Evolutionary conservation across 2,329 filamentous ascomycete species (phyloP).

Genomic region (Bipolaris sorokiniana): DNA sequence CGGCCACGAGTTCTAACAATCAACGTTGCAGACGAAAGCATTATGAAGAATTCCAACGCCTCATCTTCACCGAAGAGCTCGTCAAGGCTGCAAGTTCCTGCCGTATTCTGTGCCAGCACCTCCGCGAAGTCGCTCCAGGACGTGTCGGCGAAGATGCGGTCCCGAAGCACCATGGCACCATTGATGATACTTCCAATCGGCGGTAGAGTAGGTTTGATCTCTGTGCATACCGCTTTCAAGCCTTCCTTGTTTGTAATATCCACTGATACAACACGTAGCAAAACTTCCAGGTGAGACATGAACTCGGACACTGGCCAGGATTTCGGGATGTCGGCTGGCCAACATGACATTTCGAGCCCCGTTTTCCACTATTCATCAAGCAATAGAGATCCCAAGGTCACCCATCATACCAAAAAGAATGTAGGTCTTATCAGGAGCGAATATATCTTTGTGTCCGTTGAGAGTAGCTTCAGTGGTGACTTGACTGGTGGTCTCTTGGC

Average conservation of each 20-base stretch:
- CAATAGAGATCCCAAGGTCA: constrained; percentile 25
- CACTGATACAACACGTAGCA: neutral
- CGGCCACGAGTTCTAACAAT: constrained; percentile 26
- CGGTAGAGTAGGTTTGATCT: neutral
- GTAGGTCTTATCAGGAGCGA: constrained; percentile 21
- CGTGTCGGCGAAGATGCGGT: constrained; percentile 21
- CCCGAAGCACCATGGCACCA: constrained; percentile 32
- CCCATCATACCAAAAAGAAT: constrained; percentile 30
- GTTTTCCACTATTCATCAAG: constrained; percentile 30
- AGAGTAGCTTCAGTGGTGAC: neutral
- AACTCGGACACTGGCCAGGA: constrained; percentile 30
- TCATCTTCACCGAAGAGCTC: constrained; percentile 15
- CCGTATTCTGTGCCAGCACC: constrained; percentile 27
- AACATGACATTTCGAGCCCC: constrained; percentile 39
- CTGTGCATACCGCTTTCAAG: neutral
- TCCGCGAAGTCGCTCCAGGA: neutral
- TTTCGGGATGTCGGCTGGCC: constrained; percentile 49
- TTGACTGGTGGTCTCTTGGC: no score
- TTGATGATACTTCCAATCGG: constrained; percentile 18
- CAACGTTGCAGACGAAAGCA: constrained; percentile 27
- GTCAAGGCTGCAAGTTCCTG: constrained; percentile 23
- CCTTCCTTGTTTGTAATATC: constrained; percentile 11
- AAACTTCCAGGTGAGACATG: constrained; percentile 7
- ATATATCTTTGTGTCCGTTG: neutral
- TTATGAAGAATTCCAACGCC: constrained; percentile 35